Percentiles rank a stretch among this genome's conserved stretches.
Conservation (phyloP, 257 asterid genomes). For the Solanum ahanhuiri region DNA sequence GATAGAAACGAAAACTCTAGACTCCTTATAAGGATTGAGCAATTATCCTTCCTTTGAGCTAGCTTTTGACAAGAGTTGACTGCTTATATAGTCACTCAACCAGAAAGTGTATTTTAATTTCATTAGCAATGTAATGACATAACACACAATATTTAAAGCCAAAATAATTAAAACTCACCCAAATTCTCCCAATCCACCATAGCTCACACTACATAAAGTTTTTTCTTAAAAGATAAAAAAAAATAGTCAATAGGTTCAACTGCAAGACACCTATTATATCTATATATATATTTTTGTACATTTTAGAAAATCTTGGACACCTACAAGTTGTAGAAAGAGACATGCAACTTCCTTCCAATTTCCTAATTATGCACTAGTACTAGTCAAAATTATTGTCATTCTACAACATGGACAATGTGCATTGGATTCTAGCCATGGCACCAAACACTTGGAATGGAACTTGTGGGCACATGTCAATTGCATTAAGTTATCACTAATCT, state of each 20-base stretch:
- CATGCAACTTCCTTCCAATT: not conserved
- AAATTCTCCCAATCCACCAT: not conserved
- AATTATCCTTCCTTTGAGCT: too few relatives aligned
- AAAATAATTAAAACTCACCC: not conserved
- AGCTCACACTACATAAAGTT: not conserved
- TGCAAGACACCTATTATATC: not conserved
- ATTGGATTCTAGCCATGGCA: constrained; percentile 62
- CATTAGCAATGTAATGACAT: not conserved
- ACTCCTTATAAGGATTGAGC: too few relatives aligned
- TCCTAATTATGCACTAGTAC: not conserved
- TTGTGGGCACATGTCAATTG: constrained; percentile 62
- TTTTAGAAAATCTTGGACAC: not conserved
- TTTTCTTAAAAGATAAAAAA: not conserved
- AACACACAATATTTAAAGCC: not conserved
- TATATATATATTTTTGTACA: not conserved
- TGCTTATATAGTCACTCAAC: not conserved
- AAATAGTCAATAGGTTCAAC: not conserved
- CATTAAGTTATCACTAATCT: constrained; percentile 29
- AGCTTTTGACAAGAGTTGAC: too few relatives aligned
- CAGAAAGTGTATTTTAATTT: too few relatives aligned
- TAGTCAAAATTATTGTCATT: not conserved
- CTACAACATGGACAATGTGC: constrained; percentile 75
- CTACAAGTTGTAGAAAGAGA: not conserved
- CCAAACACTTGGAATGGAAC: constrained; percentile 56
- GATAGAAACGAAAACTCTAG: too few relatives aligned